Conservation (phyloP, 164 flowering plant species). For the Vitis riparia region DNA sequence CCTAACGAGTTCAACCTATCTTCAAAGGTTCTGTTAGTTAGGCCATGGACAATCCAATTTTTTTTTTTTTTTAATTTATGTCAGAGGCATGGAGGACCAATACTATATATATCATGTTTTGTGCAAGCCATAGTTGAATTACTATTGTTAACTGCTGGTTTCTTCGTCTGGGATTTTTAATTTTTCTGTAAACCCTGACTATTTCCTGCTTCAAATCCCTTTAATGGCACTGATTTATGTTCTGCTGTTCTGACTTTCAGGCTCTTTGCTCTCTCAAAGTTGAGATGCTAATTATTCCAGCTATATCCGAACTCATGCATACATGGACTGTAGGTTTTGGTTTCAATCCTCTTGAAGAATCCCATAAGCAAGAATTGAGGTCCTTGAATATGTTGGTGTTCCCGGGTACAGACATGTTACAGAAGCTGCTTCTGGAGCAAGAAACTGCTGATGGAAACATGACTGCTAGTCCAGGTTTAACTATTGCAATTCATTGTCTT, state of each 20-base stretch:
- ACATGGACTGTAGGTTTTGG: constrained; percentile 86
- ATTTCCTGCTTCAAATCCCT: not conserved
- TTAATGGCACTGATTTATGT: not conserved
- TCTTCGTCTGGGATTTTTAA: not conserved
- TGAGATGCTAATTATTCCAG: constrained; percentile 84
- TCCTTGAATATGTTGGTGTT: constrained; percentile 84
- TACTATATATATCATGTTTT: too few relatives aligned
- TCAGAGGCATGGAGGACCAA: too few relatives aligned
- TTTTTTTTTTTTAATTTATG: too few relatives aligned
- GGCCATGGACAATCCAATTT: too few relatives aligned
- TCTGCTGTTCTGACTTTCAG: constrained; percentile 28
- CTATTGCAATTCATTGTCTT: not conserved
- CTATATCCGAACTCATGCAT: constrained; percentile 75
- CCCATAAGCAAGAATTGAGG: constrained; percentile 68
- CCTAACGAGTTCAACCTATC: too few relatives aligned
- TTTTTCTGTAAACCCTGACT: not conserved
- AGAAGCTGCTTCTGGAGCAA: constrained; percentile 50
- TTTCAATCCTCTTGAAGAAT: constrained; percentile 66
- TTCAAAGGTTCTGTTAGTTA: too few relatives aligned
- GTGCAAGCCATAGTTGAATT: not conserved
- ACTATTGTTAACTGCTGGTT: not conserved
- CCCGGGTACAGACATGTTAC: constrained; percentile 87
- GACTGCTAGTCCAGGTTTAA: constrained; percentile 28
- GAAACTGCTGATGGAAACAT: constrained; percentile 27
- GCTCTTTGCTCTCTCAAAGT: constrained; percentile 72